phyloP scores from a whole-genome alignment of 306 rosid genomes.

The Ammopiptanthus mongolicus region DNA sequence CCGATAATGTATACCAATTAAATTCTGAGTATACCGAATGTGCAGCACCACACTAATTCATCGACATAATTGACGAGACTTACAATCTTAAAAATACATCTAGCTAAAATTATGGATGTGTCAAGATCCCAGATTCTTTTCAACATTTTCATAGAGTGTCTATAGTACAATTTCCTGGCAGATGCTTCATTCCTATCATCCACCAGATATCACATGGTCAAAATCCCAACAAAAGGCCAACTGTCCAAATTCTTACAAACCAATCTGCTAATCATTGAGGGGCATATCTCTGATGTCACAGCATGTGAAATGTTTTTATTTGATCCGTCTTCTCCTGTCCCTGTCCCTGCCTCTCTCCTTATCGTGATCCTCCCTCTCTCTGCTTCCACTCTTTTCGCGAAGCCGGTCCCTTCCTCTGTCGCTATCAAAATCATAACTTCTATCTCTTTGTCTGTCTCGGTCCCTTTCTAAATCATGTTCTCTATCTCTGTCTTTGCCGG shows the following conservation, averaged over 20 bases:
- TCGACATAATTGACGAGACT: slow-evolving; percentile 7
- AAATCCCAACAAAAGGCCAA: slow-evolving; percentile 19
- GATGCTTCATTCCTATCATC: slow-evolving; percentile 3
- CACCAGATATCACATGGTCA: slow-evolving; percentile 6
- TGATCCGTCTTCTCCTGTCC: slow-evolving; percentile 66
- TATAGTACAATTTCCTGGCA: slow-evolving; percentile 24
- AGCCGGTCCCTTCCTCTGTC: slow-evolving; percentile 60
- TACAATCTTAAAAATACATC: slow-evolving; percentile 22
- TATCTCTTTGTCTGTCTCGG: slow-evolving; percentile 65
- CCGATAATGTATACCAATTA: no score
- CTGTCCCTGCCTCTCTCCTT: slow-evolving; percentile 60
- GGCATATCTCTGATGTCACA: not conserved
- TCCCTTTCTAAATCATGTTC: slow-evolving; percentile 58
- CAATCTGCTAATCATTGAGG: slow-evolving; percentile 14
- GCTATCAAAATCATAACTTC: slow-evolving; percentile 45
- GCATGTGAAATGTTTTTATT: slow-evolving; percentile 30
- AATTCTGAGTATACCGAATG: no score
- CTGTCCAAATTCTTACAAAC: slow-evolving; percentile 1
- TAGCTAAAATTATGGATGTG: slow-evolving; percentile 2
- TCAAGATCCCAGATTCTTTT: slow-evolving; percentile 22
- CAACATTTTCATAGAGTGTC: slow-evolving; percentile 19
- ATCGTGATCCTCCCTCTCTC: slow-evolving; percentile 84
- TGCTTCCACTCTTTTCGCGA: slow-evolving; percentile 86
- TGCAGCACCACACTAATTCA: slow-evolving; percentile 18
- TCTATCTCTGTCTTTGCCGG: slow-evolving; percentile 71